Conservation (phyloP, 23 red algal genomes). For the Gracilaria caudata region DNA sequence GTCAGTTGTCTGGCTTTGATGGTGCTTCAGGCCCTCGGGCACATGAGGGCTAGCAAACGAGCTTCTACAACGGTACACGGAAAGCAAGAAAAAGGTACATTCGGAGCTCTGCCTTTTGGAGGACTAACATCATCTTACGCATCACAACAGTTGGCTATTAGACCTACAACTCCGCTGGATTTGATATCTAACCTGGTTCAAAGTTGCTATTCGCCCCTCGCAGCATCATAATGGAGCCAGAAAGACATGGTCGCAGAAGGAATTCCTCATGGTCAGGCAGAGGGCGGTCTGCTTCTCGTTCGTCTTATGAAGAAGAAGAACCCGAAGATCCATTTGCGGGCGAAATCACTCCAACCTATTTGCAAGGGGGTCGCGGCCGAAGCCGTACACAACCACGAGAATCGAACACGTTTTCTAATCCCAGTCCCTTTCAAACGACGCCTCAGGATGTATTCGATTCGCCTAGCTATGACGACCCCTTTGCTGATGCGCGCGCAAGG, state of each 20-base stretch:
- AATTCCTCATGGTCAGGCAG: neutral
- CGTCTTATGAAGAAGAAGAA: neutral
- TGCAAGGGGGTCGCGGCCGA: neutral
- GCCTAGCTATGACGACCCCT: neutral
- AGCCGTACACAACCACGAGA: neutral
- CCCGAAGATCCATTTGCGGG: constrained; percentile 9
- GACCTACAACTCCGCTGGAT: too few relatives aligned
- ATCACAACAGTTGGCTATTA: too few relatives aligned
- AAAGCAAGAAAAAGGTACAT: too few relatives aligned
- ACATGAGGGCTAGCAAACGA: too few relatives aligned
- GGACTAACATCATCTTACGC: too few relatives aligned
- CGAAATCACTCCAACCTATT: neutral
- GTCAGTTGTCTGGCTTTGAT: too few relatives aligned
- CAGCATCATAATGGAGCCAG: neutral
- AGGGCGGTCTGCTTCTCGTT: neutral
- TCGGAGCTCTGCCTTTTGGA: too few relatives aligned
- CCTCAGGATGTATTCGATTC: neutral
- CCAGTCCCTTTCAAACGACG: neutral
- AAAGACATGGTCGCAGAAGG: neutral
- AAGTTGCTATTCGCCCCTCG: neutral
- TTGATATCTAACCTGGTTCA: neutral
- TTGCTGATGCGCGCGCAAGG: constrained; percentile 10
- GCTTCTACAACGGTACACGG: too few relatives aligned
- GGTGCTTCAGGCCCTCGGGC: too few relatives aligned
- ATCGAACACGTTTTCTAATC: neutral